Evolutionary conservation across 306 rosid genomes (phyloP).

Genomic region (Fagus crenata): DNA sequence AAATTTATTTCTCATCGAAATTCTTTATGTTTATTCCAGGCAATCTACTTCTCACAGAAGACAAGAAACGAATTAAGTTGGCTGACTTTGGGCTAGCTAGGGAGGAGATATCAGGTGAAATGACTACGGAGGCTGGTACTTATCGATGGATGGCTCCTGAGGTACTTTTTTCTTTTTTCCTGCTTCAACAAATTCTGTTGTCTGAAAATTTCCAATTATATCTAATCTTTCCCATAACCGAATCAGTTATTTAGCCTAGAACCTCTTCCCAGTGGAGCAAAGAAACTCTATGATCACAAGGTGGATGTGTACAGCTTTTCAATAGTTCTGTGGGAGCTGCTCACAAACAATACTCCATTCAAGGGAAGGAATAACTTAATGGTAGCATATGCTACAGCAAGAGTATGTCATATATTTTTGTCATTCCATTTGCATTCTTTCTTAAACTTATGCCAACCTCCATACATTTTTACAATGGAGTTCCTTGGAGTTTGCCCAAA

Average conservation of each 20-base stretch:
- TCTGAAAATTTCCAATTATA: neutral
- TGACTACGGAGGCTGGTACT: constrained; percentile 61
- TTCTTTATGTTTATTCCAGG: constrained; percentile 29
- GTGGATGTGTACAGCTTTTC: constrained; percentile 70
- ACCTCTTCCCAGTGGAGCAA: constrained; percentile 49
- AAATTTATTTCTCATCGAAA: neutral
- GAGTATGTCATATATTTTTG: constrained; percentile 29
- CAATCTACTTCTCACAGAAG: constrained; percentile 51
- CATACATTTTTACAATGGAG: neutral
- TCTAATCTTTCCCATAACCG: neutral
- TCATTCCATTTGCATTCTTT: neutral
- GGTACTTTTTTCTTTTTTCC: constrained; percentile 26
- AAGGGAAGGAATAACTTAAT: constrained; percentile 41
- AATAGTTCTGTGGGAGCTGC: constrained; percentile 55
- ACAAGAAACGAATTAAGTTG: constrained; percentile 40
- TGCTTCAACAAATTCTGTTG: neutral
- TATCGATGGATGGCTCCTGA: constrained; percentile 76
- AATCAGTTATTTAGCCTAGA: constrained; percentile 49
- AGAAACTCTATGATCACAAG: constrained; percentile 55
- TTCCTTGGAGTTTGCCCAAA: neutral
- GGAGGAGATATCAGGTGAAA: constrained; percentile 38
- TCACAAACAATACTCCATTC: constrained; percentile 59
- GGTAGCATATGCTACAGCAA: constrained; percentile 65
- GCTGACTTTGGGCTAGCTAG: constrained; percentile 59
- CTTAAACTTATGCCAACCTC: neutral